phyloP scores from a whole-genome alignment of 169 alveolate species.

The Plasmodium vivax region DNA sequence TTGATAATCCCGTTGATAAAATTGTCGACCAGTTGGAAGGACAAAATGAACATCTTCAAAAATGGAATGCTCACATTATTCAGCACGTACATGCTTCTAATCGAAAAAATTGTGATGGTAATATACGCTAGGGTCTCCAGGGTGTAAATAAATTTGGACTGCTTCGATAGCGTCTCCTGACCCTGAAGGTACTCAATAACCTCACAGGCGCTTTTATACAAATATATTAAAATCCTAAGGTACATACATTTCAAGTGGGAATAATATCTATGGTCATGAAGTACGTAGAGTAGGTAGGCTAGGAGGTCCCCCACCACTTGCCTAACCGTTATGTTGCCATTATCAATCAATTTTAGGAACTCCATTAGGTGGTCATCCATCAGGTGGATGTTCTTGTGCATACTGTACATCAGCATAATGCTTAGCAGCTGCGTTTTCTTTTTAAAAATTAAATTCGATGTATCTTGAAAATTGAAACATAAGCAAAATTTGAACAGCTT shows the following conservation, averaged over 20 bases:
- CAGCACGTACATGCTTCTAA: slow-evolving; percentile 58
- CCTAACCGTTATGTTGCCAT: slow-evolving; percentile 63
- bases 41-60: slow-evolving; percentile 63
- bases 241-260: slow-evolving; percentile 42
- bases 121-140: slow-evolving; percentile 64
- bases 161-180: slow-evolving; percentile 17
- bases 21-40: slow-evolving; percentile 30
- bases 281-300: slow-evolving; percentile 28
- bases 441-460: slow-evolving; percentile 50
- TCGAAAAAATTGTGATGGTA: slow-evolving; percentile 27
- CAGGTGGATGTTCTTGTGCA: slow-evolving; percentile 48
- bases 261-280: slow-evolving; percentile 47
- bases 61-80: slow-evolving; percentile 43
- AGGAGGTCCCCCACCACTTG: slow-evolving; percentile 52
- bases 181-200: slow-evolving; percentile 46
- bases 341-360: slow-evolving; percentile 33
- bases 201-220: slow-evolving; percentile 4
- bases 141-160: slow-evolving; percentile 33
- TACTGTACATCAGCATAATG: slow-evolving; percentile 60
- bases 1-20: slow-evolving; percentile 45
- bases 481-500: slow-evolving; percentile 53
- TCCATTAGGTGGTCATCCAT: slow-evolving; percentile 28
- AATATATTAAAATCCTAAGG: slow-evolving; percentile 18
- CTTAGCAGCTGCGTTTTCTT: slow-evolving; percentile 46
- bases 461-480: slow-evolving; percentile 36